Base-by-base conservation (phyloP, 2,329 filamentous ascomycete species). In the Leptographium procerum region DNA sequence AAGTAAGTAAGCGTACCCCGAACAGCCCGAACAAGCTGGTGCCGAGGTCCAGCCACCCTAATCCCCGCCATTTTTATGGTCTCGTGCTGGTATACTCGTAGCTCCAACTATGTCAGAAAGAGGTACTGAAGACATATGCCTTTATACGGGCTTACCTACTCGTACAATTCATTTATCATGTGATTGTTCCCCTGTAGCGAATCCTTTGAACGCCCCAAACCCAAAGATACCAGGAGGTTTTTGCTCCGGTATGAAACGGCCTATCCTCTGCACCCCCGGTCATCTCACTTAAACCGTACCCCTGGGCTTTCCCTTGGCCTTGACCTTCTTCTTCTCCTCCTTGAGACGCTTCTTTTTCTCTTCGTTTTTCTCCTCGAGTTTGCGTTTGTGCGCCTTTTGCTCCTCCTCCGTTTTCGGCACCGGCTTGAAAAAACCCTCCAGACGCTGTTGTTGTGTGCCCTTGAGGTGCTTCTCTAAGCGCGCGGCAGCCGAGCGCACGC, bases 371-470 rank as follows among this genome's bases (percentile, higher is more conserved):
- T 91, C 89, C 56, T 97, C 92, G 43, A 94, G 81, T 77, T 97
- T 99, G 65, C 94, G 83, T 81, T 99, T 99, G 68, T 95, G 76
- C 48, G 73, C 85, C 57, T 87, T 86, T 73, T 92, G 88, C 75
- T 99, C 86, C 63, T 86, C 87, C 0, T 91, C 88, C 0, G 91
- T 90, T 77, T 92, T 95, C 61, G 90, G 88, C 19, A 95, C 75
- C 1, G 89, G 85, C 76, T 96, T 96, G 80, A 99, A 99, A 77
- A 99, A 99, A 0, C 94, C 94, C 69, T 97, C 92, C 1, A 99
- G 77, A 26, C 94, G 82, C 31, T 89, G 87, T 74, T 99, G 94
- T 72, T 97, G 94, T 31, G 87, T 87, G 54, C 82, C 87, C 80
- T 96, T 96, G 64, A 95, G 76, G 66, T 91, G 94, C 81, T 97